Base-by-base conservation (phyloP, 306 rosid species). In the Arachis hypogaea region DNA sequence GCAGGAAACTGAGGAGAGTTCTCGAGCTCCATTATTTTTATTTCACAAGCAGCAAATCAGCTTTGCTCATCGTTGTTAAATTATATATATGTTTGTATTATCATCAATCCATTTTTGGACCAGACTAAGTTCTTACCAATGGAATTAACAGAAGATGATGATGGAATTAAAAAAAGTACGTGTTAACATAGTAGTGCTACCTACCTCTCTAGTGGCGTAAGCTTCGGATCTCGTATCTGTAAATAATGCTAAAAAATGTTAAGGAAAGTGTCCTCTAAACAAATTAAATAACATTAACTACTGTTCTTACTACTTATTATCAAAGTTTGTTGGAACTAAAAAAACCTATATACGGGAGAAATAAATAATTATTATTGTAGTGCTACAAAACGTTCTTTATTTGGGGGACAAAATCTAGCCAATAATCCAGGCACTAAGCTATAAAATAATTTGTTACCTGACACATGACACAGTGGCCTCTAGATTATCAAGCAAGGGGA, bases 191-290 rank as follows among this genome's bases (percentile, higher is more conserved):
- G 72, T 30, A 76, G 3, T 57, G 1, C 72, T 68, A 72, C 56
- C 75, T 68, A 72, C 56, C 57, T 12, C 43, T 58, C 45, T 51
- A 69, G 59, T 65, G 11, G 70, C 84, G 68, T 81, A 78, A 61
- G 69, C 80, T 72, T 74, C 3, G 75, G 90, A 92, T 89, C 86
- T 73, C 85, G 86, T 73, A 86, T 89, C 92, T 63, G 42, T 28
- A 54, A 66, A 82, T 74, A 72, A 68, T 72, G 67, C 33, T 75
- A 84, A 68, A 78, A 18, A 83, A 68, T 42, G 80, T 5, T 9
- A 22, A 10, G 9, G 47, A 66, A 71, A 57, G 0, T 29, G 59
- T 61, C 60, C 50, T 71, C 56, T 64, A 64, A 50, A 76, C 69
- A 71, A 77, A 66, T 64, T 56, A 77, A 22, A 70, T 64, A 33